phyloP scores from a whole-genome alignment of 495 filamentous ascomycete species.

The Hamigera avellanea region DNA sequence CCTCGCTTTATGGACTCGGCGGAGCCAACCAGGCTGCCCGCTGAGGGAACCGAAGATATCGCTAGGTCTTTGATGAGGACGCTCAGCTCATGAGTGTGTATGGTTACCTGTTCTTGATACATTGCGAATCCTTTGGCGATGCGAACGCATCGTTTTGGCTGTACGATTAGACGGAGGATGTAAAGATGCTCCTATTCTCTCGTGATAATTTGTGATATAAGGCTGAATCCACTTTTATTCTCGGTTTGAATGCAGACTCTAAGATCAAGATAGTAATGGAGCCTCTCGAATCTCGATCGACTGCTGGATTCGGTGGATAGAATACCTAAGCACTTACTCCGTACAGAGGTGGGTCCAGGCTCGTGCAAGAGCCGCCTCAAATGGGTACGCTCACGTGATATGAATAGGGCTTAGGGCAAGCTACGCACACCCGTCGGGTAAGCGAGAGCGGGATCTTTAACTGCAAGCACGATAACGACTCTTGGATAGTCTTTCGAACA shows the following conservation, averaged over 20 bases:
- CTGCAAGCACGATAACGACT: constrained; percentile 3
- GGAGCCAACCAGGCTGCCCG: constrained; percentile 3
- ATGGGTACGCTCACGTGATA: constrained; percentile 18
- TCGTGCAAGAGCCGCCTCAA: too few relatives aligned
- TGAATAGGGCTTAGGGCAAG: constrained; percentile 21
- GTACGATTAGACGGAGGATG: constrained; percentile 31
- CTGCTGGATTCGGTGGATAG: too few relatives aligned
- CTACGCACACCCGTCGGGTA: constrained; percentile 15
- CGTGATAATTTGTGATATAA: constrained; percentile 22
- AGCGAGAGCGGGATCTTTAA: constrained; percentile 19
- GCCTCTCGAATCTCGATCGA: too few relatives aligned
- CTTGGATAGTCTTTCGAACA: constrained; percentile 13
- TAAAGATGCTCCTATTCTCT: constrained; percentile 13
- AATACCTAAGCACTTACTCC: too few relatives aligned
- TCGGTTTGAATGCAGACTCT: too few relatives aligned
- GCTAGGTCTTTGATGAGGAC: constrained; percentile 23
- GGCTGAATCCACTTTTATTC: constrained; percentile 10
- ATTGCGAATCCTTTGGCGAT: too few relatives aligned
- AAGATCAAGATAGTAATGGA: too few relatives aligned
- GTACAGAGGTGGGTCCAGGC: too few relatives aligned
- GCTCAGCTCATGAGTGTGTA: constrained; percentile 3
- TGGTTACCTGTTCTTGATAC: constrained; percentile 3
- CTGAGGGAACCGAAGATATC: constrained; percentile 19
- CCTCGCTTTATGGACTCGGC: constrained; percentile 6
- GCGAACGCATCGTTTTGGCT: constrained; percentile 4